A percentile compares a stretch with the other conserved stretches of the same genome.
These are phyloP conservation scores for Pseudocercospora cruenta DNA, from an alignment of 2,329 filamentous ascomycete genomes.

Conservation along the genomic window DNA sequence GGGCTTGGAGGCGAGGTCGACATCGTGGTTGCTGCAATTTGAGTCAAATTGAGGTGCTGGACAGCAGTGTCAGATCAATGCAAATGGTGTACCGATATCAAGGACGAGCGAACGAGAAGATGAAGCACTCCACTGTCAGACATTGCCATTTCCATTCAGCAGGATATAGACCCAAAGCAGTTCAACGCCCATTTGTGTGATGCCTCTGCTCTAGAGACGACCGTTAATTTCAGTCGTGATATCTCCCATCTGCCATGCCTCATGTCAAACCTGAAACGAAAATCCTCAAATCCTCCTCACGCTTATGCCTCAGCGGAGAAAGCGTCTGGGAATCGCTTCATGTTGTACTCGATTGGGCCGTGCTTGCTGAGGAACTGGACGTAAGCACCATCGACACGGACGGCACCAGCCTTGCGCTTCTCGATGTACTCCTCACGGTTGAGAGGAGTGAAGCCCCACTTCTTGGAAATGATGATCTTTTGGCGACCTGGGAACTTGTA, in stretches of 20 bases:
- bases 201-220: conserved; percentile 9
- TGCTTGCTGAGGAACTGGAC: conserved; percentile 98
- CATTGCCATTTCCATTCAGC: conserved; percentile 1
- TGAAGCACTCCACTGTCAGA: background rate
- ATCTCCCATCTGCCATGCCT: conserved; percentile 14
- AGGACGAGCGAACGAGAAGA: background rate
- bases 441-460: conserved; percentile 99
- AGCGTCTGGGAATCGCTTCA: conserved; percentile 92
- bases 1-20: no score
- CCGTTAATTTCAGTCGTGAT: conserved; percentile 2
- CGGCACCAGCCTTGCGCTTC: conserved; percentile 88
- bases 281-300: background rate
- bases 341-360: conserved; percentile 82
- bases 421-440: conserved; percentile 96
- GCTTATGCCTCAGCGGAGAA: conserved; percentile 59
- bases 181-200: background rate
- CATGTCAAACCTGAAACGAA: conserved; percentile 11
- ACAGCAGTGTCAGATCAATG: background rate
- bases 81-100: background rate
- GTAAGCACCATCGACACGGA: conserved; percentile 98
- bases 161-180: conserved; percentile 3
- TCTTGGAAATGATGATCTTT: conserved; percentile 99
- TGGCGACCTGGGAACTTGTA: conserved; percentile 99
- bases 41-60: no score
- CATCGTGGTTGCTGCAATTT: no score